These are phyloP conservation scores for Marasmius oreades DNA, from an alignment of 1,284 basidiomycete species.

Conservation along the genomic window DNA sequence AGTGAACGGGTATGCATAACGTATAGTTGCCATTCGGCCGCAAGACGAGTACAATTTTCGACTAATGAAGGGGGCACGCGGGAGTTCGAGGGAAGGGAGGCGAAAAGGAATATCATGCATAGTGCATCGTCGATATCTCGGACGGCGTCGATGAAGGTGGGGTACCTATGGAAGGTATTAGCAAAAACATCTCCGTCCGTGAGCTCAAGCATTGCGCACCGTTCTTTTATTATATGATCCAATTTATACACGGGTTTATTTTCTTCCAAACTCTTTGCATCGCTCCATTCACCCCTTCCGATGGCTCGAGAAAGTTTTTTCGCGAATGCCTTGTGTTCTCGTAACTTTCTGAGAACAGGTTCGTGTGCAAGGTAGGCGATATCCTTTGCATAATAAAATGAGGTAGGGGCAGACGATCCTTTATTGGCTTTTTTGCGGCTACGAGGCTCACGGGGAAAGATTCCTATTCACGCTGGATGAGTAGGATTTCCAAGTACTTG, in stretches of 20 bases:
- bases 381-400: slow-evolving; percentile 99
- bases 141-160: slow-evolving; percentile 93
- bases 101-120: slow-evolving; percentile 92
- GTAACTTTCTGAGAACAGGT: slow-evolving; percentile 90
- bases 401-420: slow-evolving; percentile 93
- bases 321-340: slow-evolving; percentile 98
- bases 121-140: slow-evolving; percentile 98
- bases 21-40: slow-evolving; percentile 94
- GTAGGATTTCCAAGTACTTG: slow-evolving; percentile 4
- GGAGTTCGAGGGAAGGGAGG: slow-evolving; percentile 81
- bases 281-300: slow-evolving; percentile 92
- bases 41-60: slow-evolving; percentile 87
- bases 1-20: slow-evolving; percentile 87
- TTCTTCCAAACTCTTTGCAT: slow-evolving; percentile 92
- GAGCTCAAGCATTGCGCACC: slow-evolving; percentile 45
- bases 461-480: slow-evolving; percentile 52
- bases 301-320: slow-evolving; percentile 95
- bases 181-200: slow-evolving; percentile 7
- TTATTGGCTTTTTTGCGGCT: slow-evolving; percentile 96
- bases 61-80: slow-evolving; percentile 84
- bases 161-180: slow-evolving; percentile 63
- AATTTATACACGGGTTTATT: slow-evolving; percentile 85
- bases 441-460: slow-evolving; percentile 95
- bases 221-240: slow-evolving; percentile 98
- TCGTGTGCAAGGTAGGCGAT: slow-evolving; percentile 98